Percentiles rank a stretch among this genome's conserved stretches.
phyloP scores from a whole-genome alignment of 2,329 filamentous ascomycete species.

The Emergomyces pasteurianus region DNA sequence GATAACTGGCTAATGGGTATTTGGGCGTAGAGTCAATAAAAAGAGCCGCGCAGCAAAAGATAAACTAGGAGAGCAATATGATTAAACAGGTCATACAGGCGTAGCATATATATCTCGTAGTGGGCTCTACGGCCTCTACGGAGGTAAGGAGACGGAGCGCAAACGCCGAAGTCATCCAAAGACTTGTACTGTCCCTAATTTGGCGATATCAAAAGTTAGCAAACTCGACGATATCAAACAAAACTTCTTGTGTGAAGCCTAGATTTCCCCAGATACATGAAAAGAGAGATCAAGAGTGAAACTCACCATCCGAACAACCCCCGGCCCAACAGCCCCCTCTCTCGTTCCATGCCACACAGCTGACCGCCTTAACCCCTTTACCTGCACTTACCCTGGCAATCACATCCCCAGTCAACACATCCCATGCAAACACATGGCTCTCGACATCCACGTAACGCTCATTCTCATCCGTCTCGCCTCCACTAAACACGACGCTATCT shows the following conservation, averaged over 20 bases:
- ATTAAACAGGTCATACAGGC: neutral
- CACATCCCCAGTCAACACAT: constrained; percentile 61
- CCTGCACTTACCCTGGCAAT: constrained; percentile 46
- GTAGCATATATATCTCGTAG: neutral
- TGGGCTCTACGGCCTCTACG: too few relatives aligned
- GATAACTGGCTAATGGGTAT: neutral
- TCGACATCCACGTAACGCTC: constrained; percentile 10
- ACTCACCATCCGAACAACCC: constrained; percentile 31
- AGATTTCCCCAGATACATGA: neutral
- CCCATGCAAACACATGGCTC: constrained; percentile 53
- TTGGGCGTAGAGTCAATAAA: neutral
- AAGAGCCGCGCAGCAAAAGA: neutral
- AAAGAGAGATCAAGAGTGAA: neutral
- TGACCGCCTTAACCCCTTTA: constrained; percentile 30
- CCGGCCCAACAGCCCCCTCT: constrained; percentile 28
- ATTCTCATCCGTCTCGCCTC: constrained; percentile 62
- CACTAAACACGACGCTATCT: constrained; percentile 67
- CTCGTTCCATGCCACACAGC: constrained; percentile 36
- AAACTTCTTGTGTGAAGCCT: neutral
- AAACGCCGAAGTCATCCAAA: constrained; percentile 4
- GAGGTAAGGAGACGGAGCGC: neutral
- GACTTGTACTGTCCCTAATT: constrained; percentile 5
- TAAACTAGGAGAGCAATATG: neutral
- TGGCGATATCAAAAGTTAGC: neutral
- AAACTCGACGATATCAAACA: neutral